Evolutionary conservation across 768 basidiomycete genomes (phyloP).

Genomic region (Lactifluus volemus): DNA sequence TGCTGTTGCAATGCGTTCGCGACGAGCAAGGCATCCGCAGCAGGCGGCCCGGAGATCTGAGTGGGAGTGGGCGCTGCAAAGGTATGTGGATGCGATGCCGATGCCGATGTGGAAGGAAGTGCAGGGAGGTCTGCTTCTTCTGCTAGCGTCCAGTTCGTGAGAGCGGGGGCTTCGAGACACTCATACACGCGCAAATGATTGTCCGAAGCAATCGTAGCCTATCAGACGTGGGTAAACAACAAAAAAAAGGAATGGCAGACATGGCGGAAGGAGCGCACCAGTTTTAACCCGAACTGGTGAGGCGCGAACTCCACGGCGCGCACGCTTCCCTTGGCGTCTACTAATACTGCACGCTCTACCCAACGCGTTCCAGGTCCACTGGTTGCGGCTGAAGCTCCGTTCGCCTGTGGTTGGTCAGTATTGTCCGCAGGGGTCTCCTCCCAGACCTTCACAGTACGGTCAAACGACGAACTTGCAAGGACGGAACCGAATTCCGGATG

Average conservation of each 20-base stretch:
- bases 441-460: conserved; percentile 91
- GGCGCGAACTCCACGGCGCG: conserved; percentile 84
- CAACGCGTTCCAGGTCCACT: conserved; percentile 37
- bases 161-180: conserved; percentile 66
- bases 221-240: not conserved
- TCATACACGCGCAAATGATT: conserved; percentile 85
- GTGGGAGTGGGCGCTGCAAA: conserved; percentile 64
- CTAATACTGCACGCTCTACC: conserved; percentile 64
- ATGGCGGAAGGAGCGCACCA: conserved; percentile 41
- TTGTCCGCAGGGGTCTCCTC: conserved; percentile 44
- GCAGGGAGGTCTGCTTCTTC: conserved; percentile 69
- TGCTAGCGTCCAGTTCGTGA: conserved; percentile 64
- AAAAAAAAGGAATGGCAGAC: not conserved
- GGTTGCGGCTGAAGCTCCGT: conserved; percentile 20
- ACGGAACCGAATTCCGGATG: conserved; percentile 89
- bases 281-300: conserved; percentile 77
- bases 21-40: conserved; percentile 47
- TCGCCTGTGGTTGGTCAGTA: conserved; percentile 23
- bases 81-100: conserved; percentile 41
- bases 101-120: conserved; percentile 40
- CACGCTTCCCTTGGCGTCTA: conserved; percentile 82
- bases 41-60: conserved; percentile 43
- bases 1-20: conserved; percentile 56
- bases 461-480: conserved; percentile 81
- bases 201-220: conserved; percentile 89